Conservation (phyloP, 768 basidiomycete species). For the Rhizopogon sp. region DNA sequence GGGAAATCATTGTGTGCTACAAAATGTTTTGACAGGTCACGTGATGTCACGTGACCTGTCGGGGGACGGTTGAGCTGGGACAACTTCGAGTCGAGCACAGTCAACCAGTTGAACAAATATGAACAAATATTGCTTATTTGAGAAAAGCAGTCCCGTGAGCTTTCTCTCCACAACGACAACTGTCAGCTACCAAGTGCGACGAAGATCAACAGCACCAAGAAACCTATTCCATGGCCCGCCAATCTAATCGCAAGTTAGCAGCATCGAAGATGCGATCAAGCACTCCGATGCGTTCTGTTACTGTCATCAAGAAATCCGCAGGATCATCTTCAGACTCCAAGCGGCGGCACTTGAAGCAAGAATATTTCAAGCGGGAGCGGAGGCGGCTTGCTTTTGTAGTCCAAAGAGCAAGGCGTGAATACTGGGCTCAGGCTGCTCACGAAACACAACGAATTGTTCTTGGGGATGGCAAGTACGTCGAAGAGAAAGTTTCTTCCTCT, state of each 20-base stretch:
- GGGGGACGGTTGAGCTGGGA: no score
- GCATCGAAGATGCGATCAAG: slow-evolving; percentile 24
- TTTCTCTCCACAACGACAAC: background rate
- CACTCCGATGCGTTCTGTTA: slow-evolving; percentile 15
- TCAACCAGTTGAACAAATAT: no score
- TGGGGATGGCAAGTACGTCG: slow-evolving; percentile 37
- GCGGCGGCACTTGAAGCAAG: slow-evolving; percentile 16
- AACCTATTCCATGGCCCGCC: slow-evolving; percentile 15
- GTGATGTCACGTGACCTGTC: no score
- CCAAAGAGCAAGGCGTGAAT: slow-evolving; percentile 20
- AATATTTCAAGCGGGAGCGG: slow-evolving; percentile 14
- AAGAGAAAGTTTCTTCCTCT: slow-evolving; percentile 17
- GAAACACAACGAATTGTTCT: slow-evolving; percentile 34
- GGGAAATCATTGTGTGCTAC: no score
- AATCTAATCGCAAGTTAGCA: slow-evolving; percentile 15
- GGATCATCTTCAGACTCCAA: slow-evolving; percentile 9
- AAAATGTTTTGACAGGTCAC: no score
- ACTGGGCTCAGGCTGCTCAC: slow-evolving; percentile 28
- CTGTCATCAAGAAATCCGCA: slow-evolving; percentile 21
- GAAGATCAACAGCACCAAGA: slow-evolving; percentile 5
- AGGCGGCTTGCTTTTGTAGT: slow-evolving; percentile 15
- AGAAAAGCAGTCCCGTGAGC: background rate
- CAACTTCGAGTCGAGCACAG: no score
- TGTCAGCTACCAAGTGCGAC: background rate
- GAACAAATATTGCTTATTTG: slow-evolving; percentile 3